Evolutionary conservation across 495 filamentous ascomycete species (phyloP), one percentile per base, ranked within the genome.

Genomic region (Xylaria longipes): DNA sequence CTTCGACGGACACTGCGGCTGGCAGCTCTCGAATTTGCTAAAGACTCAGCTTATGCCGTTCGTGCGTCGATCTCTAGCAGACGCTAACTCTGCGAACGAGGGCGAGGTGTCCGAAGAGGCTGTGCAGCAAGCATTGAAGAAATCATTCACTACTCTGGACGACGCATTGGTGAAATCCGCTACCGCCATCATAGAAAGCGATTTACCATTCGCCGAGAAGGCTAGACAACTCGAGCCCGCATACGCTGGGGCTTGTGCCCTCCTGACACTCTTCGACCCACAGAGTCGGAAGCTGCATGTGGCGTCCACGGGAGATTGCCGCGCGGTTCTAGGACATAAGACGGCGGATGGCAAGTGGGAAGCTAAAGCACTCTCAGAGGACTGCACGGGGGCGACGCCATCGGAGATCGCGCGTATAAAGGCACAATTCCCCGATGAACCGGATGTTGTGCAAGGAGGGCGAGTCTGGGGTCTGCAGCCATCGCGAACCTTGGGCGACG

Each of bases 401-500:
- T 75, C 81, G 45, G 90, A 92, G 76, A 73, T 84, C 5, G 80
- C 77, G 7, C 79, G 89, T 5, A 70, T 92, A 31, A 68, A 77
- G 27, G 71, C 73, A 3, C 88, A 89, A 70, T 90, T 92, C 73
- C 90, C 90, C 0, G 83, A 85, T 63, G 89, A 92, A 77, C 77
- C 83, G 1, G 76, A 84, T 11, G 83, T 89, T 0, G 74, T 91
- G 17, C 84, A 86, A 69, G 73, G 83, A 46, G 88, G 89, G 3
- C 85, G 89, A 1, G 74, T 91, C 1, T 82, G 90, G 52, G 90
- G 90, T 1, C 71, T 90, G 0, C 80, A 79, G 45, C 83, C 88
- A 0, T 86, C 89, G 9, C 85, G 91, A 2, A 88, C 87, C 0
- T 92, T 92, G 74, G 91, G 91, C 41, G 89, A 92, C 77, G 78